Base-by-base conservation (phyloP, 176 grass and related monocot genomes). In the Bolboschoenus planiculmis region DNA sequence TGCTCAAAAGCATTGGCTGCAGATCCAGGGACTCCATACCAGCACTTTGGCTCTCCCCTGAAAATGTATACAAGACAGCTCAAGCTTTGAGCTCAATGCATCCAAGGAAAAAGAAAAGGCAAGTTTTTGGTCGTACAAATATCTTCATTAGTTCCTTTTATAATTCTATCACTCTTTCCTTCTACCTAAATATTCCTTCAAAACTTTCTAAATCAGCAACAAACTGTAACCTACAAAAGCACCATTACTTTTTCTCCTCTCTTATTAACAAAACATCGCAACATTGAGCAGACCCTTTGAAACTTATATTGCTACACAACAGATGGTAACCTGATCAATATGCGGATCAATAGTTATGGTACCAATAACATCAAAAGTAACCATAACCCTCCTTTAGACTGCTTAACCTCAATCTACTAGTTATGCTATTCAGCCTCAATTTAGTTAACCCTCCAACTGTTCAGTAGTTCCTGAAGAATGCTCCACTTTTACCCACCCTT, bases 31-130 rank as follows among this genome's bases (percentile, higher is more conserved):
- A 97, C 92, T 43, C 94, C 94, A 83, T 97, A 97, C 94, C 94
- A 97, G 85, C 90, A 97, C 85, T 97, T 94, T 39, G 92, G 90
- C 64, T 92, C 92, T 4, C 94, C 94, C 94, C 94, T 97, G 85
- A 94, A 89, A 92, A 83, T 65, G 87, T 86, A 87, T 40, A 87
- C 18, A 85, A 76, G 39, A 60, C 48, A 36, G 66, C n/a, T 68
- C 18, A 74, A 65, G 64, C 44, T 4, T 47, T 48, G 26, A 78
- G n/a, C 74, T 37, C 39, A 89, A 20, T 23, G 33, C 59, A 11
- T 56, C 26, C 55, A 65, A 23, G 23, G n/a, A 40, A 48, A 6
- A 81, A 74, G 4, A 21, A 56, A 78, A 83, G 3, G 39, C n/a
- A 86, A 39, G 21, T 55, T 70, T 85, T 30, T 58, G 27, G 63